These are phyloP conservation scores for Rubia occidens DNA, from an alignment of 305 asterid genomes.

Conservation along the genomic window DNA sequence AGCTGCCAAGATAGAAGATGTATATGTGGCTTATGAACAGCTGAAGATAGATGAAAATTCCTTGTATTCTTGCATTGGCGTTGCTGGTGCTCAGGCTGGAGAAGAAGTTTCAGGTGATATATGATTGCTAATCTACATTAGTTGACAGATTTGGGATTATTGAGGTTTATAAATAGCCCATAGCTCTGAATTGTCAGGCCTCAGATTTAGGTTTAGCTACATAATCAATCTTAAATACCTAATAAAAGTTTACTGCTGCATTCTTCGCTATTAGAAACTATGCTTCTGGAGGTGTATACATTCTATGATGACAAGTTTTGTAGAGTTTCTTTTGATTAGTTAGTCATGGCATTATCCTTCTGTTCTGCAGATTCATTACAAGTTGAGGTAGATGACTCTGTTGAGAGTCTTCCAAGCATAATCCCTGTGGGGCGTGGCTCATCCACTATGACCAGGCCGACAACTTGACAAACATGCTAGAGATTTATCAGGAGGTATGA, in stretches of 20 bases:
- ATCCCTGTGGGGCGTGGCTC: slow-evolving; percentile 87
- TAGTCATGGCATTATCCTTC: background rate
- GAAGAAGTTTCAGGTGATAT: slow-evolving; percentile 54
- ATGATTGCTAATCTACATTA: background rate
- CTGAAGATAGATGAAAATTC: slow-evolving; percentile 79
- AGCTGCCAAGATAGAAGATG: slow-evolving; percentile 63
- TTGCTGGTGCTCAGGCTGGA: slow-evolving; percentile 88
- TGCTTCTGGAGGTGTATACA: background rate
- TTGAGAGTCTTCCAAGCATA: slow-evolving; percentile 50
- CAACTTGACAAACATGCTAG: slow-evolving; percentile 37
- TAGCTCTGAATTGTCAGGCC: background rate
- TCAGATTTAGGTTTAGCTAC: background rate
- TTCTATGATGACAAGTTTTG: background rate
- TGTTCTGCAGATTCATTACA: slow-evolving; percentile 35
- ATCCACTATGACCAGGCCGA: slow-evolving; percentile 85
- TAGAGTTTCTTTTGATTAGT: background rate
- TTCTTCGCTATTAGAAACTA: background rate
- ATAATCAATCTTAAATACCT: background rate
- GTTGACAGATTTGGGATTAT: background rate
- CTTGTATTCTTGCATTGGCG: slow-evolving; percentile 84
- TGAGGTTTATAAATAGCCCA: background rate
- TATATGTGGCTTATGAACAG: slow-evolving; percentile 78
- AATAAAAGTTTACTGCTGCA: background rate
- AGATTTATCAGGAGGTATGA: slow-evolving; percentile 6
- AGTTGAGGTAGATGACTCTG: slow-evolving; percentile 54